These are phyloP conservation scores for Trichomonascaceae sp. DNA, from an alignment of 1,139 yeast genomes.

Conservation along the genomic window DNA sequence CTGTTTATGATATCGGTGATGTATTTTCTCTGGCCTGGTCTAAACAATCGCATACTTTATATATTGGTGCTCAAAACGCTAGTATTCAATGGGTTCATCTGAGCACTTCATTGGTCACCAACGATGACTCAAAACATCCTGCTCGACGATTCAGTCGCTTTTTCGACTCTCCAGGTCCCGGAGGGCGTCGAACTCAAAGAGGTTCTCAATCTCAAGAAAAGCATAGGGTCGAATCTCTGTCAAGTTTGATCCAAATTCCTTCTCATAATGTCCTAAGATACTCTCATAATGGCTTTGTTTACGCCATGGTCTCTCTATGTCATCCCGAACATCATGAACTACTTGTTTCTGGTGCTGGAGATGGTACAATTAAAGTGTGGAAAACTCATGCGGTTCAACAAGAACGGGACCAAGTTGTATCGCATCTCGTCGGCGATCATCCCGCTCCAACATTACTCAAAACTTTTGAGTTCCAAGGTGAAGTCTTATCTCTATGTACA, in stretches of 20 bases:
- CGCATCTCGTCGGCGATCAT: background rate
- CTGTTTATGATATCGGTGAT: slow-evolving; percentile 86
- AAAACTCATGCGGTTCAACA: background rate
- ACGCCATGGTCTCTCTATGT: slow-evolving; percentile 49
- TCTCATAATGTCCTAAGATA: slow-evolving; percentile 60
- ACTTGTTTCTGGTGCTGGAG: slow-evolving; percentile 78
- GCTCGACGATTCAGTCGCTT: slow-evolving; percentile 77
- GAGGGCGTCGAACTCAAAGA: slow-evolving; percentile 41
- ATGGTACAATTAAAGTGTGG: slow-evolving; percentile 82
- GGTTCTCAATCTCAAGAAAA: slow-evolving; percentile 21
- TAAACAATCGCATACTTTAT: slow-evolving; percentile 52
- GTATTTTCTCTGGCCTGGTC: slow-evolving; percentile 79
- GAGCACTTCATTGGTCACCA: slow-evolving; percentile 21
- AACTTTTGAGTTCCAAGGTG: slow-evolving; percentile 58
- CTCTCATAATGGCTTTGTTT: slow-evolving; percentile 90
- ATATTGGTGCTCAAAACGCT: slow-evolving; percentile 90
- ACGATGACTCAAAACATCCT: slow-evolving; percentile 52
- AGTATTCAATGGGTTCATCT: slow-evolving; percentile 61
- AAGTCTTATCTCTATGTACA: slow-evolving; percentile 54
- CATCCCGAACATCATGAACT: slow-evolving; percentile 34
- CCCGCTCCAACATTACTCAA: slow-evolving; percentile 26
- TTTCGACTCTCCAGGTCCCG: slow-evolving; percentile 86
- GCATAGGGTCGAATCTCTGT: background rate
- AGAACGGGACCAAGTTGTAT: background rate
- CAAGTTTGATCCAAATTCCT: slow-evolving; percentile 52